These are phyloP conservation scores for Pichia kluyveri DNA, from an alignment of 805 yeast species.

Conservation along the genomic window DNA sequence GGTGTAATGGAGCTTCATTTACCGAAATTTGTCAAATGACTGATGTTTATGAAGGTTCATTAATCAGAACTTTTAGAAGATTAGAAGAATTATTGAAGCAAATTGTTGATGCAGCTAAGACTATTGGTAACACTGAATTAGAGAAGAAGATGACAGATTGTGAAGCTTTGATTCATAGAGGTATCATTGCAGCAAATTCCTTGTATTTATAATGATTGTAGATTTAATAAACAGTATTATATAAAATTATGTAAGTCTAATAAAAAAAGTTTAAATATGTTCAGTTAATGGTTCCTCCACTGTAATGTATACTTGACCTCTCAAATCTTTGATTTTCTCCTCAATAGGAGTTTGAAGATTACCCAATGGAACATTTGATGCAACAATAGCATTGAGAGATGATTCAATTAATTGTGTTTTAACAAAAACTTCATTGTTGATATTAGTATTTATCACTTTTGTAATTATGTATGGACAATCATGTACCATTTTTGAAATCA, in stretches of 20 bases:
- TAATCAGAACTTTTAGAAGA: slow-evolving; percentile 90
- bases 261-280: neutral
- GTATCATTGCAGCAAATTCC: slow-evolving; percentile 93
- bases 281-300: slow-evolving; percentile 6
- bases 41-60: slow-evolving; percentile 94
- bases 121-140: slow-evolving; percentile 83
- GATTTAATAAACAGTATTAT: too few relatives aligned
- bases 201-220: slow-evolving; percentile 45
- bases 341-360: neutral
- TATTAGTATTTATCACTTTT: neutral
- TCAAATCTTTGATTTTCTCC: neutral
- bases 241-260: neutral
- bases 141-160: slow-evolving; percentile 86
- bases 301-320: neutral
- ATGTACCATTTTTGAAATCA: slow-evolving; percentile 16
- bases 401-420: neutral
- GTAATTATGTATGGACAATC: slow-evolving; percentile 14
- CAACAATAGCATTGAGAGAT: neutral
- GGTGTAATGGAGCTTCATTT: slow-evolving; percentile 95
- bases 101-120: slow-evolving; percentile 82
- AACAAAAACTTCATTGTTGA: neutral
- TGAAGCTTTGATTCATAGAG: slow-evolving; percentile 82
- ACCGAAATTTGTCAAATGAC: slow-evolving; percentile 98
- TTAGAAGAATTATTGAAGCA: slow-evolving; percentile 90
- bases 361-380: slow-evolving; percentile 1